Evolutionary conservation across 345 rosid species (phyloP), one percentile per base, ranked within the genome.

Genomic region (Brassica incana): DNA sequence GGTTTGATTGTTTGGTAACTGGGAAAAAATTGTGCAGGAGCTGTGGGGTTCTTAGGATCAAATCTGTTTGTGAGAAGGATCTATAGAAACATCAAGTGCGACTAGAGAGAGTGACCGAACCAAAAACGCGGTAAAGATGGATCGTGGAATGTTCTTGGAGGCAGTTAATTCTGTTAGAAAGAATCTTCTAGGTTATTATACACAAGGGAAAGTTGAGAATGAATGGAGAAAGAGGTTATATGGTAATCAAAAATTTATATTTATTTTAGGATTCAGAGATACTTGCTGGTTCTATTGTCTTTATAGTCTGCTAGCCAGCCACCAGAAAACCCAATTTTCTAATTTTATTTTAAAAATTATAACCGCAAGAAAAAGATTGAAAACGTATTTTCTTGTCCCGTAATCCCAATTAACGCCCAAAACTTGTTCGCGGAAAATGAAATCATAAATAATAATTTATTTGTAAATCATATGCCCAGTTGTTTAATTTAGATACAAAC

Each of bases 11-110:
- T 58, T 67, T 76, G 29, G 16, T 56, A 48, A 52, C 15, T 75
- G 65, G 23, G n/a, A 29, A 14, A 30, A 66, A 67, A 67, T 25
- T 67, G 59, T 50, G 70, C 94, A 94, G 98, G 98, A 50, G 97
- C 98, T 71, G 96, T 92, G 52, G 98, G 98, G 71, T 88, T 87
- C 74, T 85, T 94, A 11, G 97, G 98, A 40, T 94, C 97, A 2
- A 92, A 92, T 80, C 87, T 92, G 86, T 92, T 92, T 32, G 96
- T 94, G 62, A 84, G 97, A 82, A 89, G 98, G 87, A 94, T 94
- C 87, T 94, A 92, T 86, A 92, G 94, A 82, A 92, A 92, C 91
- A 94, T 94, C 85, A 92, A 94, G 83, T 94, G 97, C 75, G 98
- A 94, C 84, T 94, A 90, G 86, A 54, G 25, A 62, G 18, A 12